These are phyloP conservation scores for Fusarium globosum DNA, from an alignment of 2,329 filamentous ascomycete genomes.

Conservation along the genomic window DNA sequence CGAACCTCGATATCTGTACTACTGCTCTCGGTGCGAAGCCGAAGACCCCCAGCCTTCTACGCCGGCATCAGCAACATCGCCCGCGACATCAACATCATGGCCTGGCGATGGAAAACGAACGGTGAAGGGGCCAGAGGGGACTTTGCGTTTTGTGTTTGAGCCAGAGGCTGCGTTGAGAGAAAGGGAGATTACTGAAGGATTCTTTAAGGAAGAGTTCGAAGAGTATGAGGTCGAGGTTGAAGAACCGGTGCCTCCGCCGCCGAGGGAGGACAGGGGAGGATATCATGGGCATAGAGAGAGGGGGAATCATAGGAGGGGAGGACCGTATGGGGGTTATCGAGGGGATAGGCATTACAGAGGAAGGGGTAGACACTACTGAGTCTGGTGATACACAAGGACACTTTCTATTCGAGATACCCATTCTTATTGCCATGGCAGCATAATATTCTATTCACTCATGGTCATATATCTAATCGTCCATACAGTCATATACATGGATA, in stretches of 20 bases:
- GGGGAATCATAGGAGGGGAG: slow-evolving; percentile 49
- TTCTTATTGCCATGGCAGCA: not conserved
- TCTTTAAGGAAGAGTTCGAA: slow-evolving; percentile 79
- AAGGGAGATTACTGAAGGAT: slow-evolving; percentile 72
- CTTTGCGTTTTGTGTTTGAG: slow-evolving; percentile 90
- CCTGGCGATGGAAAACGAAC: slow-evolving; percentile 50
- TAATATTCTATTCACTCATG: not conserved
- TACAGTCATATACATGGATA: slow-evolving; percentile 11
- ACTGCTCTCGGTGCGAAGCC: slow-evolving; percentile 64
- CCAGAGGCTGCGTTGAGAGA: slow-evolving; percentile 79
- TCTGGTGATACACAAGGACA: not conserved
- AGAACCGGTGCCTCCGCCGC: slow-evolving; percentile 59
- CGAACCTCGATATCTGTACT: slow-evolving; percentile 72
- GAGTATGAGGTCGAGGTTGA: slow-evolving; percentile 84
- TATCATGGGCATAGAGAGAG: slow-evolving; percentile 49
- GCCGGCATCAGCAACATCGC: slow-evolving; percentile 51
- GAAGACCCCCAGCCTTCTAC: slow-evolving; percentile 50
- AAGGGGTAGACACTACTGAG: slow-evolving; percentile 48
- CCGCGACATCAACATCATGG: slow-evolving; percentile 53
- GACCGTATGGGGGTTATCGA: slow-evolving; percentile 50
- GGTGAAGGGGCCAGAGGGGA: slow-evolving; percentile 70
- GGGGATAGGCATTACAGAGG: slow-evolving; percentile 51
- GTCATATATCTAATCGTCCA: not conserved
- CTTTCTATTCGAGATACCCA: slow-evolving; percentile 29
- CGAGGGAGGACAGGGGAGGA: slow-evolving; percentile 42